Evolutionary conservation across 139 green algal species (phyloP).

Genomic region (Deuterostichococcus epilithicus): DNA sequence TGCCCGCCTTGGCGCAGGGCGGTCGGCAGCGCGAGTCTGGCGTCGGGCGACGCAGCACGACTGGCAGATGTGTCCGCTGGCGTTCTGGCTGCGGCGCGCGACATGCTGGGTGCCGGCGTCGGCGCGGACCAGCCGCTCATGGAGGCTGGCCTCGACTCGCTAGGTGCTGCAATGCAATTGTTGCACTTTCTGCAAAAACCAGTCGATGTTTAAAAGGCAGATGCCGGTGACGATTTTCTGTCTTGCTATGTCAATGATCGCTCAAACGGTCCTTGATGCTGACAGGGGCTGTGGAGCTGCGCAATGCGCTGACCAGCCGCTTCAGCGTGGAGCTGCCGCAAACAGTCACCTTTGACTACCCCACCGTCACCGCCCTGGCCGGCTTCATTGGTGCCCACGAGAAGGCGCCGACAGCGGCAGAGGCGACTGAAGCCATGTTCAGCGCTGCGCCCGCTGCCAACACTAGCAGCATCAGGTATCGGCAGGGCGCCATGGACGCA

Average conservation of each 20-base stretch:
- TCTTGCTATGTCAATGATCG: background rate
- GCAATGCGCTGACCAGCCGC: conserved; percentile 12
- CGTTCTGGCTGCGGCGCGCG: background rate
- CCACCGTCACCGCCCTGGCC: conserved; percentile 26
- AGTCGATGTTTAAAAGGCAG: too few species aligned
- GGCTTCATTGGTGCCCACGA: conserved; percentile 11
- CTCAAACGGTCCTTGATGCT: background rate
- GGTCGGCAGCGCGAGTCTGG: too few species aligned
- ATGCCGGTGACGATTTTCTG: conserved; percentile 6
- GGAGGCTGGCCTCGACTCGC: conserved; percentile 53
- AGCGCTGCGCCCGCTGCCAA: too few species aligned
- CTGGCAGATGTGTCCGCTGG: background rate
- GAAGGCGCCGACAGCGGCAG: too few species aligned
- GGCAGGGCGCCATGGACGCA: too few species aligned
- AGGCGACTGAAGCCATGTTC: too few species aligned
- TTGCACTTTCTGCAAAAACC: too few species aligned
- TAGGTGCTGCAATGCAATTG: too few species aligned
- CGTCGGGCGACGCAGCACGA: background rate
- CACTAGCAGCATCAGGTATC: too few species aligned
- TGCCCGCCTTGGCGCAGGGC: too few species aligned
- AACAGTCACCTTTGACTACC: conserved; percentile 44
- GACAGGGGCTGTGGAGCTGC: conserved; percentile 22
- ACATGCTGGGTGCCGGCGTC: conserved; percentile 38
- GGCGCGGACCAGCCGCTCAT: conserved; percentile 40
- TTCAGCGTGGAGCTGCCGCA: conserved; percentile 29